A percentile compares a stretch with the other conserved stretches of the same genome.
Evolutionary conservation across 768 basidiomycete genomes (phyloP).

Genomic region (Mrakia gelida): DNA sequence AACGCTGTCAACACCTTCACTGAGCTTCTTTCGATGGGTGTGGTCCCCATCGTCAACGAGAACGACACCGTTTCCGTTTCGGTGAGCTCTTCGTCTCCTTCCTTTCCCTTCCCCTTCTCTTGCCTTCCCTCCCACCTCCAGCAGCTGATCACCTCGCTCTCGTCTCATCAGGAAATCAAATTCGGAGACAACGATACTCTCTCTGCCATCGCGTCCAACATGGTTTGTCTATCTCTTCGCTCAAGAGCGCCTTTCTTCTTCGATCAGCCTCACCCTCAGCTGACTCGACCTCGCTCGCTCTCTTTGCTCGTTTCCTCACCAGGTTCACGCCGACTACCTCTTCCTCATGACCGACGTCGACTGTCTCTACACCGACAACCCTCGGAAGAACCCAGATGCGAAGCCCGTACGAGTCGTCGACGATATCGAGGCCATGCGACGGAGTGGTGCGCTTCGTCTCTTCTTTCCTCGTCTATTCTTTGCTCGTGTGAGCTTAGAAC

Average conservation of each 20-base stretch:
- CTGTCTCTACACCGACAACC: conserved; percentile 90
- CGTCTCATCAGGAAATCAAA: conserved; percentile 84
- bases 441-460: conserved; percentile 57
- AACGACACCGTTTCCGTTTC: conserved; percentile 98
- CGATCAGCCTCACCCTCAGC: not conserved
- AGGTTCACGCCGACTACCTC: conserved; percentile 86
- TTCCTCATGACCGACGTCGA: conserved; percentile 97
- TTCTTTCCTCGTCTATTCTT: not conserved
- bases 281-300: not conserved
- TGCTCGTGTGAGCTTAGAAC: not conserved
- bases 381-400: conserved; percentile 79
- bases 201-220: conserved; percentile 92
- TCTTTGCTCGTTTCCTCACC: not conserved
- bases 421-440: conserved; percentile 73
- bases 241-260: not conserved
- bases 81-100: conserved; percentile 53
- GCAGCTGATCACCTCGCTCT: not conserved
- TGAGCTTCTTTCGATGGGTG: conserved; percentile 85
- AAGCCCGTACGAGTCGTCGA: conserved; percentile 73
- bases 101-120: not conserved
- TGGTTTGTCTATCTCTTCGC: conserved; percentile 49
- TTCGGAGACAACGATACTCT: conserved; percentile 99
- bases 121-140: not conserved
- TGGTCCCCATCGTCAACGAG: conserved; percentile 97
- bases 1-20: conserved; percentile 95